Evolutionary conservation across 805 yeast genomes (phyloP), one percentile per base, ranked within the genome.

Genomic region (Pichia insulana): DNA sequence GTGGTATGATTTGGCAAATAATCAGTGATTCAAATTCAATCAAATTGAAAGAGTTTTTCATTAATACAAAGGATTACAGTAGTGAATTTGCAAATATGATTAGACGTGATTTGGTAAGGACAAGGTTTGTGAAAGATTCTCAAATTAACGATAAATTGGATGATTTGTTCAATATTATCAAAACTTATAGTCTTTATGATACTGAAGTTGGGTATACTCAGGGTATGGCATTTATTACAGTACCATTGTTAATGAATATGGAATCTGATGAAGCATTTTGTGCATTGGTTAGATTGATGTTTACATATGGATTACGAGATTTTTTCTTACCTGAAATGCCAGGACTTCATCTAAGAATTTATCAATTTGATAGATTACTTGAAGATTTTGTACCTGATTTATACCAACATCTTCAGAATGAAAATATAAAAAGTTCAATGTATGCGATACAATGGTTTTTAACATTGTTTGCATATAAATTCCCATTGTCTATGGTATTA

Each of bases 391-490:
- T 79, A 17, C 97, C 97, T 0, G 67, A 68, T 7, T 68, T 92
- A 37, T 76, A 76, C 57, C 73, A 74, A 37, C 97, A 92, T 65
- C 66, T 92, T 51, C 70, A 73, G 22, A 78, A 88, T 48, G 94
- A 90, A 61, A 97, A 97, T 6, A 78, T 92, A 19, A 74, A 81
- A 47, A 83, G 96, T 3, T 82, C 95, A 18, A 90, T 90, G 97
- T 92, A 86, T 67, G 97, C 97, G 0, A 80, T 95, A 2, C 97
- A 92, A 62, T 92, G 98, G 98, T 90, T 92, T 56, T 70, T 92
- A 53, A 92, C 97, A 0, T 73, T 92, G 50, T 92, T 92, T 63
- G 95, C 96, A 7, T 92, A 92, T 67, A 87, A 87, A 58, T 90
- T 92, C 60, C 97, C 98, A 13, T 67, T 89, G 39, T 84, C 79